These are phyloP conservation scores for Candida anglica DNA, from an alignment of 805 yeast genomes.

Conservation along the genomic window DNA sequence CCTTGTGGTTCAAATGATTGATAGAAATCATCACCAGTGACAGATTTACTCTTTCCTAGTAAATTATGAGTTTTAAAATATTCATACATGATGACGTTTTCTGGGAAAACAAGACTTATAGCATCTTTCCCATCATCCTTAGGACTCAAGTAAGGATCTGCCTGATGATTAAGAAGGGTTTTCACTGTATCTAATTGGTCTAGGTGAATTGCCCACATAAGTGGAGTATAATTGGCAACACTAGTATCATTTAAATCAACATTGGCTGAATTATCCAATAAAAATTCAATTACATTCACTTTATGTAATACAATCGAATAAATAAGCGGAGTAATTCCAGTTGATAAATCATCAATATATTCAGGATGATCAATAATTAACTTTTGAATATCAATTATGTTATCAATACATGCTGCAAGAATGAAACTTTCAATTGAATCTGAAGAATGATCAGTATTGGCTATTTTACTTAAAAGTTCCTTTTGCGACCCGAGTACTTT, in stretches of 20 bases:
- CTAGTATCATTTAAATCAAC: slow-evolving; percentile 49
- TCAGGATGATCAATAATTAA: slow-evolving; percentile 18
- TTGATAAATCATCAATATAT: slow-evolving; percentile 19
- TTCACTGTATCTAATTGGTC: slow-evolving; percentile 53
- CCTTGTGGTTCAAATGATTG: slow-evolving; percentile 9
- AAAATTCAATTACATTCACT: slow-evolving; percentile 40
- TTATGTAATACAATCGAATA: slow-evolving; percentile 56
- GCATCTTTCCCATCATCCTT: slow-evolving; percentile 43
- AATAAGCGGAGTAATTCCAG: slow-evolving; percentile 34
- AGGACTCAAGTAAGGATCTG: slow-evolving; percentile 48
- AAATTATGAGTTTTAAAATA: slow-evolving; percentile 53
- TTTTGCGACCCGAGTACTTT: slow-evolving; percentile 3
- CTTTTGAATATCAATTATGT: neutral
- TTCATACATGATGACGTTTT: slow-evolving; percentile 47
- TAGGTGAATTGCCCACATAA: slow-evolving; percentile 83
- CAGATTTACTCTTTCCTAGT: slow-evolving; percentile 8
- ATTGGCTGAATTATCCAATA: slow-evolving; percentile 43
- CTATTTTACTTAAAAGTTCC: neutral
- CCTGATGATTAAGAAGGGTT: slow-evolving; percentile 57
- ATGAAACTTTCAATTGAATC: slow-evolving; percentile 20
- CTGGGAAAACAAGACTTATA: slow-evolving; percentile 52
- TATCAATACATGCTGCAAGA: slow-evolving; percentile 25
- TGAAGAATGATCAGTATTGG: too few relatives aligned
- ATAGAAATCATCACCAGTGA: slow-evolving; percentile 3
- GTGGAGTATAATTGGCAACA: slow-evolving; percentile 54